Evolutionary conservation across 2,329 filamentous ascomycete species (phyloP), one percentile per base, ranked within the genome.

Genomic region (Paramyrothecium roridum): DNA sequence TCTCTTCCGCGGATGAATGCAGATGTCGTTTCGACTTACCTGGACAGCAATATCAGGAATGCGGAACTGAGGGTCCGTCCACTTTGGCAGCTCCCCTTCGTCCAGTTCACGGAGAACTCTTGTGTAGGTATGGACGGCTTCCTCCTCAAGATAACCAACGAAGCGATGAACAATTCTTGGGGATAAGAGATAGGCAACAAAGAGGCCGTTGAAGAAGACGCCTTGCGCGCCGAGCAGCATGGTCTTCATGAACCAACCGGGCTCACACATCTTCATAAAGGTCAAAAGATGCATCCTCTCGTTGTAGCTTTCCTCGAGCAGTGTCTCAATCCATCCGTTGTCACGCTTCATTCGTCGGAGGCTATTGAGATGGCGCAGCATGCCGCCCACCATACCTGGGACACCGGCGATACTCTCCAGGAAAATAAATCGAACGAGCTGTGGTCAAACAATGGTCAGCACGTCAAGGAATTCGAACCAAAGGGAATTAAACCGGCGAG

Each of bases 131-230:
- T 96, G 83, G 2, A 98, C 93, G 10, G 95, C 95, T 73, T 99
- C 95, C 71, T 99, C 95, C 73, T 99, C 95, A 13, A 99, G 85
- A 65, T 98, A 98, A 2, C 93, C 95, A 53, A 98, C 93, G 72
- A 99, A 98, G 48, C 95, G 88, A 73, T 99, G 95, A 67, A 90
- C 93, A 59, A 91, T 93, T 58, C 87, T 86, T 8, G 95, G 93
- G 1, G 88, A 91, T 57, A 96, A 67, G 34, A 99, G 85, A 74
- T 98, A 98, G 49, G 88, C 82, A 59, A 96, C 57, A 80, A 99
- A 98, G 70, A 98, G 84, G 60, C 86, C 83, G 75, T 99, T 99
- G 83, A 96, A 97, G 80, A 96, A 98, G 64, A 98, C 90, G 43
- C 93, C 95, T 72, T 98, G 93, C 0, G 93, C 93, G 12, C 87